These are phyloP conservation scores for Exsudoporus frostii DNA, from an alignment of 768 basidiomycete genomes.

Conservation along the genomic window DNA sequence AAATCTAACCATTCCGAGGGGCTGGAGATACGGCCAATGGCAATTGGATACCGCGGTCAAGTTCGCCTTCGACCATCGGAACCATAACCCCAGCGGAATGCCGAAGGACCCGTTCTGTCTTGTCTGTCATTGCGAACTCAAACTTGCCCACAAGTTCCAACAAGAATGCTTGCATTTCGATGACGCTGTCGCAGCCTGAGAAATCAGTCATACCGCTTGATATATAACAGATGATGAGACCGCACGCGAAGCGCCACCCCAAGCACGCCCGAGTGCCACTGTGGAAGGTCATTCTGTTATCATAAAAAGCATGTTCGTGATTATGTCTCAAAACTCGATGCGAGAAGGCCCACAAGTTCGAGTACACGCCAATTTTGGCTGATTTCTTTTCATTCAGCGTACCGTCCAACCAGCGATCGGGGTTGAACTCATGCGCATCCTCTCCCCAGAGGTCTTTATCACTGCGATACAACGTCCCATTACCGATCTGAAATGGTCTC, in stretches of 20 bases:
- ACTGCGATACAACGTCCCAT: background rate
- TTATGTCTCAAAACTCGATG: background rate
- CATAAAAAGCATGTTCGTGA: background rate
- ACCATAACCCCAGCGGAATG: constrained; percentile 30
- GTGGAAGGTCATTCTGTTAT: constrained; percentile 19
- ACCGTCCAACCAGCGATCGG: constrained; percentile 11
- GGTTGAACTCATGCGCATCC: constrained; percentile 25
- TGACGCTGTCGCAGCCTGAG: too few relatives aligned
- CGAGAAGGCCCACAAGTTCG: constrained; percentile 5
- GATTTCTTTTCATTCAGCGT: background rate
- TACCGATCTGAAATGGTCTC: background rate
- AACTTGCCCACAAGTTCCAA: constrained; percentile 51
- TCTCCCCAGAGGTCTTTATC: constrained; percentile 28
- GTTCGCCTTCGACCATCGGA: constrained; percentile 34
- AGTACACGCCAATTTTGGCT: constrained; percentile 16
- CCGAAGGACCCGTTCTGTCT: constrained; percentile 26
- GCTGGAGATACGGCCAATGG: constrained; percentile 22
- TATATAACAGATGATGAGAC: background rate
- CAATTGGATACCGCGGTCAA: constrained; percentile 29
- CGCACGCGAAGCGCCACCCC: constrained; percentile 31
- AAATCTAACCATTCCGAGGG: background rate
- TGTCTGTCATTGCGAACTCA: constrained; percentile 42
- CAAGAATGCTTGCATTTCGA: constrained; percentile 55
- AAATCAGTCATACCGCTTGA: background rate
- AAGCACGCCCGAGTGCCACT: constrained; percentile 21